Evolutionary conservation across 345 rosid species (phyloP).

Genomic region (Theobroma cacao): DNA sequence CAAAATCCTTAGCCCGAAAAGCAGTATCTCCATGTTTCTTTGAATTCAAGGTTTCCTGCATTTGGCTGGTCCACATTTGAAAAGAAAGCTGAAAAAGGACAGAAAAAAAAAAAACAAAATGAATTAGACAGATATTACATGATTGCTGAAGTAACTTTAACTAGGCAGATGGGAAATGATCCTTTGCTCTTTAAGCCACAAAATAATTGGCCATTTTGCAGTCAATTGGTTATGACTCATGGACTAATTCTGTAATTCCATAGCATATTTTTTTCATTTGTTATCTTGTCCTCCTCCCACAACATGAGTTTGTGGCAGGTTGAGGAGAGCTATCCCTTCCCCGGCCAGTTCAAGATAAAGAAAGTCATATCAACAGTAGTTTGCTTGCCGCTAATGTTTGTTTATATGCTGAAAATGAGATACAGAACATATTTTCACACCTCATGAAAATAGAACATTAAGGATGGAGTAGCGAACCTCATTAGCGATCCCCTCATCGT

Average conservation of each 20-base stretch:
- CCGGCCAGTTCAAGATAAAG: background rate
- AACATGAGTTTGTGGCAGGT: too few species aligned
- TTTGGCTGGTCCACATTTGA: constrained; percentile 95
- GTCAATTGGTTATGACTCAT: too few species aligned
- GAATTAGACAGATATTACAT: background rate
- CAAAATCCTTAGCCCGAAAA: constrained; percentile 83
- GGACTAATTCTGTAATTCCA: too few species aligned
- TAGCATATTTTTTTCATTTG: too few species aligned
- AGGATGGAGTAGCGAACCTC: constrained; percentile 51
- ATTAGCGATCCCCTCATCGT: constrained; percentile 84
- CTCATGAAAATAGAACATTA: constrained; percentile 5
- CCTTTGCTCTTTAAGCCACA: too few species aligned
- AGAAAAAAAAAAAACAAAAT: background rate
- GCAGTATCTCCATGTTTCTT: constrained; percentile 93
- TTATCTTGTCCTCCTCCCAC: too few species aligned
- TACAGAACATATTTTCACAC: background rate
- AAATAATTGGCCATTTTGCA: too few species aligned
- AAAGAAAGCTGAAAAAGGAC: constrained; percentile 68
- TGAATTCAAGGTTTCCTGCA: constrained; percentile 89
- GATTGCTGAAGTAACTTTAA: background rate
- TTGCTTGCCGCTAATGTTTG: background rate
- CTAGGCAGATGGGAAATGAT: too few species aligned
- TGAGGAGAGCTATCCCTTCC: background rate
- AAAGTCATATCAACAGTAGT: background rate
- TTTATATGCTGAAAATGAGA: background rate